A percentile compares a stretch with the other conserved stretches of the same genome.
Conservation (phyloP, 2,329 filamentous ascomycete genomes). For the Alternaria triticina region DNA sequence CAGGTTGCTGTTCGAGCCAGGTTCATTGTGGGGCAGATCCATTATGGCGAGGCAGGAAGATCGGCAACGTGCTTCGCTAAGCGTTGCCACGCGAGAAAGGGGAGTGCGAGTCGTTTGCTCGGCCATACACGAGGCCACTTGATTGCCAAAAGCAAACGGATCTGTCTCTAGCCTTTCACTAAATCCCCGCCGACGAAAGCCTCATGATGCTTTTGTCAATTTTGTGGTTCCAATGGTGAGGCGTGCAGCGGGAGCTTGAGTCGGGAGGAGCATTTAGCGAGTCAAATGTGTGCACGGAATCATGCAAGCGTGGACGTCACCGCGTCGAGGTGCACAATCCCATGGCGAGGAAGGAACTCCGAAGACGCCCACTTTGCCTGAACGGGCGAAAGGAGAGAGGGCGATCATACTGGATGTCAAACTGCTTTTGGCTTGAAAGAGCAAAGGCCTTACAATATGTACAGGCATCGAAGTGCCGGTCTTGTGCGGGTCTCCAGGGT, state of each 20-base stretch:
- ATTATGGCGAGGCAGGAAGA: constrained; percentile 2
- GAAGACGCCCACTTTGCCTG: background rate
- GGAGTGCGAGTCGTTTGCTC: background rate
- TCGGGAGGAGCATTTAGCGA: constrained; percentile 2
- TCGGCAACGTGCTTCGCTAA: constrained; percentile 17
- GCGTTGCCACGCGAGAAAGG: background rate
- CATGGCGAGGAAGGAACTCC: background rate
- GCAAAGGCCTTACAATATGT: background rate
- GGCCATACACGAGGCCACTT: background rate
- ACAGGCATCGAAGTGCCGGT: constrained; percentile 5
- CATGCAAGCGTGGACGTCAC: constrained; percentile 4
- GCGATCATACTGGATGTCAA: background rate
- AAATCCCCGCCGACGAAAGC: background rate
- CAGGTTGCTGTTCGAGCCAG: constrained; percentile 5
- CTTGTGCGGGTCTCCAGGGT: background rate
- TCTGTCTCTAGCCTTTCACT: background rate
- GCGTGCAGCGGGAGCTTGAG: constrained; percentile 6
- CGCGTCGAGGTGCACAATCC: background rate
- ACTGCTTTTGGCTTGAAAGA: background rate
- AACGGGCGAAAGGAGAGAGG: constrained; percentile 3
- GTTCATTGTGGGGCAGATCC: constrained; percentile 14
- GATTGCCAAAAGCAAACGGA: background rate
- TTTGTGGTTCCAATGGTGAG: background rate
- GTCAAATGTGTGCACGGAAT: constrained; percentile 3
- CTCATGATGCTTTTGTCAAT: background rate